phyloP scores from a whole-genome alignment of 148 eudicot species.

The Heliosperma pusillum region DNA sequence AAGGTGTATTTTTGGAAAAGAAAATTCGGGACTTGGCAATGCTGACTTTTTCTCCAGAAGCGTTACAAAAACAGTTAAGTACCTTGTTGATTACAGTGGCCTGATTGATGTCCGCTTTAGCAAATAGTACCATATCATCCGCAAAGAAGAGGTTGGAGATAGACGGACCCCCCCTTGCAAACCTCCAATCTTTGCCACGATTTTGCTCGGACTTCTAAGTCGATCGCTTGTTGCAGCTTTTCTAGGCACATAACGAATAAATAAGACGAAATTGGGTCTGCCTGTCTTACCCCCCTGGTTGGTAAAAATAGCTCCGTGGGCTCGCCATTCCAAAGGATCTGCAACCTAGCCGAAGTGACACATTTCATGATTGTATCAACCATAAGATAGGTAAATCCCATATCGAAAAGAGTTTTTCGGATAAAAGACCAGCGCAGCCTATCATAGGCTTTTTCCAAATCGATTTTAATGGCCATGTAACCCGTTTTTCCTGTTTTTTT shows the following conservation, averaged over 20 bases:
- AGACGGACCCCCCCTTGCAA: too few species aligned
- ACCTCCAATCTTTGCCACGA: too few species aligned
- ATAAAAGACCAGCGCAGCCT: background rate
- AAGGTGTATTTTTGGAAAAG: background rate
- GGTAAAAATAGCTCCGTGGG: background rate
- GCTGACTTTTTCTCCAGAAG: background rate
- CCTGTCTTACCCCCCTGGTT: background rate
- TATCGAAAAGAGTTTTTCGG: background rate
- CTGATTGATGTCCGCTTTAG: too few species aligned
- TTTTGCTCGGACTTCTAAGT: background rate
- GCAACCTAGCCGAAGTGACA: background rate
- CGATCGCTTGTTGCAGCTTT: background rate
- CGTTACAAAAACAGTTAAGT: too few species aligned
- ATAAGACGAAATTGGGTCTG: background rate
- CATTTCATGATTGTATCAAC: background rate
- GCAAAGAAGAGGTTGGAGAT: background rate
- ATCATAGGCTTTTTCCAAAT: background rate
- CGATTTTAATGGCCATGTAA: background rate
- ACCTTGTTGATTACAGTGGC: too few species aligned
- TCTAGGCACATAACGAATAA: background rate
- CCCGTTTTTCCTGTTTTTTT: background rate
- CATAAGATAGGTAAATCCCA: background rate
- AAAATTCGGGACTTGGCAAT: background rate
- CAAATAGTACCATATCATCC: background rate
- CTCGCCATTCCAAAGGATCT: background rate